Evolutionary conservation across 371 early-diverging fungal genomes (phyloP).

Genomic region (Encephalitozoon hellem): DNA sequence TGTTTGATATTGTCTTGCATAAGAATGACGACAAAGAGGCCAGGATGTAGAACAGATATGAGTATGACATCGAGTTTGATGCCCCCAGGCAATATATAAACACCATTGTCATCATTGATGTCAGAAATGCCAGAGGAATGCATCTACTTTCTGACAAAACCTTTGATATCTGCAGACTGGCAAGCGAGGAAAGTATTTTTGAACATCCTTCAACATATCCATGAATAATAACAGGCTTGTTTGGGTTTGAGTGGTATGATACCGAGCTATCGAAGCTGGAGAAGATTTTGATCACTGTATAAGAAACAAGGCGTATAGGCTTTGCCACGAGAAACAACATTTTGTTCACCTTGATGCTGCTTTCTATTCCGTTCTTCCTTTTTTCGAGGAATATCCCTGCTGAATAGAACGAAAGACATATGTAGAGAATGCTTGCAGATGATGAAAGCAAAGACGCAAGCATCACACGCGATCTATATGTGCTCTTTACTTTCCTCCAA

Average conservation of each 20-base stretch:
- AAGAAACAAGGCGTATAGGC: slow-evolving; percentile 41
- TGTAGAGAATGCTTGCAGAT: slow-evolving; percentile 44
- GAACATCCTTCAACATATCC: slow-evolving; percentile 45
- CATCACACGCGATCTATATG: not conserved
- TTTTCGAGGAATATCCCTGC: slow-evolving; percentile 55
- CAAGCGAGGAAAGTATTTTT: slow-evolving; percentile 19
- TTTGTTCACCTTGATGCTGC: not conserved
- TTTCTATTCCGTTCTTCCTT: slow-evolving; percentile 19
- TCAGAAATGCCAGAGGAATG: not conserved
- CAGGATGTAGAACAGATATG: slow-evolving; percentile 36
- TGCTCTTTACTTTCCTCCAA: not conserved
- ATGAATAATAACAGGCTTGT: slow-evolving; percentile 31
- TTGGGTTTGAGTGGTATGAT: not conserved
- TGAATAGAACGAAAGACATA: slow-evolving; percentile 48
- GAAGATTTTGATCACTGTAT: slow-evolving; percentile 29
- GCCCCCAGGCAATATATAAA: not conserved
- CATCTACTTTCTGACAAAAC: not conserved
- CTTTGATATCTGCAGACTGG: slow-evolving; percentile 1
- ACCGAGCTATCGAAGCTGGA: not conserved
- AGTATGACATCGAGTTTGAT: slow-evolving; percentile 1
- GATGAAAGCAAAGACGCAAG: slow-evolving; percentile 16
- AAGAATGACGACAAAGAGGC: not conserved
- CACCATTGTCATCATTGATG: not conserved
- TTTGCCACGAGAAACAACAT: slow-evolving; percentile 20
- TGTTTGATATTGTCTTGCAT: not conserved